Conservation (phyloP, 2,329 filamentous ascomycete species). For the Nemania serpens region DNA sequence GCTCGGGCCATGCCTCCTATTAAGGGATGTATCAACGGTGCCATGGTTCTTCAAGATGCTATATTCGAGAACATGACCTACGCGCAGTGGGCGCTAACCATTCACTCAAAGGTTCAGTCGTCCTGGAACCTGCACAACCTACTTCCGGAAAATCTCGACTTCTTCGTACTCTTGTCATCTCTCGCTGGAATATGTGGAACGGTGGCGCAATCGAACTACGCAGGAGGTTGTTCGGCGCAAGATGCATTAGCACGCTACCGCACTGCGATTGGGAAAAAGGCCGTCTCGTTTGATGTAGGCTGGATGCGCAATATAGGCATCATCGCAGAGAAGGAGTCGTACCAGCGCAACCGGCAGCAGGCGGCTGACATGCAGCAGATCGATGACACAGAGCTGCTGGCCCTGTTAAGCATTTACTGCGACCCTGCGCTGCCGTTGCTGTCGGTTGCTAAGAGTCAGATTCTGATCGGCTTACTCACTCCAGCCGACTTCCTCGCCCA, state of each 20-base stretch:
- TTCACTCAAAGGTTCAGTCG: slow-evolving; percentile 34
- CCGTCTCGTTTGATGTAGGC: slow-evolving; percentile 35
- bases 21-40: slow-evolving; percentile 48
- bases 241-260: slow-evolving; percentile 36
- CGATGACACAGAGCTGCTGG: slow-evolving; percentile 32
- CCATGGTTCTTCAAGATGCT: slow-evolving; percentile 47
- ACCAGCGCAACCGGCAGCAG: slow-evolving; percentile 19
- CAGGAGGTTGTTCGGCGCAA: slow-evolving; percentile 35
- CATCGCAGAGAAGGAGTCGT: slow-evolving; percentile 31
- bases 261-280: slow-evolving; percentile 29
- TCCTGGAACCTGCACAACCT: slow-evolving; percentile 33
- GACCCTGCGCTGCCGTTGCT: slow-evolving; percentile 24
- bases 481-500: slow-evolving; percentile 24
- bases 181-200: slow-evolving; percentile 34
- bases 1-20: slow-evolving; percentile 40
- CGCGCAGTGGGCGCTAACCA: slow-evolving; percentile 34
- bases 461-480: slow-evolving; percentile 26
- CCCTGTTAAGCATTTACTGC: slow-evolving; percentile 31
- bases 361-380: slow-evolving; percentile 30
- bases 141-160: slow-evolving; percentile 33
- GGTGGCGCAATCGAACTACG: slow-evolving; percentile 36
- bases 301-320: slow-evolving; percentile 38
- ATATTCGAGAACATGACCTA: slow-evolving; percentile 37
- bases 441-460: slow-evolving; percentile 16
- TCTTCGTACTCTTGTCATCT: slow-evolving; percentile 39